phyloP scores from a whole-genome alignment of 352 stramenopile species.

The Phytophthora pini region DNA sequence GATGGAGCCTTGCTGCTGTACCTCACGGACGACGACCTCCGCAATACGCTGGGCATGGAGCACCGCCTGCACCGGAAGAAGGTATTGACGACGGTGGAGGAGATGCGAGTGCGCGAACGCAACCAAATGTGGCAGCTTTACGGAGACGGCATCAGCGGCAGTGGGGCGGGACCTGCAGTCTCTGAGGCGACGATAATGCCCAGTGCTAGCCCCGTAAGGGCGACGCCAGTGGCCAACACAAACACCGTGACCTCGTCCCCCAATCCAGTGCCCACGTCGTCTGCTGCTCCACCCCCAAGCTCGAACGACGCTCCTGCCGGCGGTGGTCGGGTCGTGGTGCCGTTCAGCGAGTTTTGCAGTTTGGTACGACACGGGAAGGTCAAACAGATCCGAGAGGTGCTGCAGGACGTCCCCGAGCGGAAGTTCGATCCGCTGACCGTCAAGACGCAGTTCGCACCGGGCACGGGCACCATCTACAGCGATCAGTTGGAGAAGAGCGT shows the following conservation, averaged over 20 bases:
- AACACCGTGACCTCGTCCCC: constrained; percentile 1
- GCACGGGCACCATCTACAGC: constrained; percentile 92
- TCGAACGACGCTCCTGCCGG: constrained; percentile 14
- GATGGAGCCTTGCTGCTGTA: constrained; percentile 92
- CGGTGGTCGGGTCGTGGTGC: constrained; percentile 49
- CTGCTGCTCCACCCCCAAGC: constrained; percentile 1
- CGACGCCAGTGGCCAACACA: neutral
- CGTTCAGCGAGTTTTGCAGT: constrained; percentile 78
- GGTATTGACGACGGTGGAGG: constrained; percentile 89
- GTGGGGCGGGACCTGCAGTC: neutral
- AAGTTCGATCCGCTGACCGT: constrained; percentile 88
- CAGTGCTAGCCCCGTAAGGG: constrained; percentile 12
- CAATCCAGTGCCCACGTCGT: constrained; percentile 6
- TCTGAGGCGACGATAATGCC: constrained; percentile 9
- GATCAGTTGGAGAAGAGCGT: constrained; percentile 89
- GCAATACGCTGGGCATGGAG: constrained; percentile 95
- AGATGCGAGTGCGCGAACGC: constrained; percentile 65
- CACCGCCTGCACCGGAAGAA: constrained; percentile 97
- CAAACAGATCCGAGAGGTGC: constrained; percentile 89
- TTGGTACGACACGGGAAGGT: constrained; percentile 89
- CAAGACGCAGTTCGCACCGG: constrained; percentile 70
- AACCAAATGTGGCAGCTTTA: constrained; percentile 58
- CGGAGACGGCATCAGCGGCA: constrained; percentile 14
- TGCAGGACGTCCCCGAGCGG: constrained; percentile 83
- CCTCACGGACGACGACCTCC: constrained; percentile 92